phyloP scores from a whole-genome alignment of 2,329 filamentous ascomycete genomes.

The Trichoderma brevicompactum region DNA sequence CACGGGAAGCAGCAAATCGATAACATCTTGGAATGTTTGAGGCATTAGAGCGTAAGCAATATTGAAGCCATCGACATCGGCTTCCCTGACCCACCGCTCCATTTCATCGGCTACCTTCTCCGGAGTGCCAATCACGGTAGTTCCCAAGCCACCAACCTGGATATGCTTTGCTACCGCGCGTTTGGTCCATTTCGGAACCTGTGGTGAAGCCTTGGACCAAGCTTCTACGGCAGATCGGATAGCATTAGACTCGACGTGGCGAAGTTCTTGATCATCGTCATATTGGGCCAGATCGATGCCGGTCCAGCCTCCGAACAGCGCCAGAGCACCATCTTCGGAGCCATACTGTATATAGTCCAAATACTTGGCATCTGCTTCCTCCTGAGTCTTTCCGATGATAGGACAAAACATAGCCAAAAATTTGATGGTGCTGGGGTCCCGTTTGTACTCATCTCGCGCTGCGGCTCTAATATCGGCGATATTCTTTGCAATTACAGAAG shows the following conservation, averaged over 20 bases:
- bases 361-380: constrained; percentile 58
- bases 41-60: constrained; percentile 50
- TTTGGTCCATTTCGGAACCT: constrained; percentile 44
- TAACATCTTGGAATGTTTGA: constrained; percentile 68
- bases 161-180: constrained; percentile 41
- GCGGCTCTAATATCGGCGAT: constrained; percentile 60
- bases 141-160: constrained; percentile 40
- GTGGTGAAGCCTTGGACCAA: constrained; percentile 48
- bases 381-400: constrained; percentile 62
- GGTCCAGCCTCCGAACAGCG: constrained; percentile 69
- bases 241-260: constrained; percentile 64
- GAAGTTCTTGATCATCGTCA: constrained; percentile 65
- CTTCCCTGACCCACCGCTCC: constrained; percentile 46
- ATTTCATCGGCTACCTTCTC: constrained; percentile 34
- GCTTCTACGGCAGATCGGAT: constrained; percentile 57
- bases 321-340: constrained; percentile 64
- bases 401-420: constrained; percentile 63
- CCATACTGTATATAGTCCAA: constrained; percentile 59
- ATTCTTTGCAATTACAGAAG: constrained; percentile 57
- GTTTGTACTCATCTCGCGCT: constrained; percentile 53
- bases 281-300: constrained; percentile 66
- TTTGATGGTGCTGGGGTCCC: constrained; percentile 62
- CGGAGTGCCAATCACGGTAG: constrained; percentile 44
- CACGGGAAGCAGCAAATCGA: constrained; percentile 66
- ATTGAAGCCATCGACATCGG: constrained; percentile 61